Conservation (phyloP, 257 asterid genomes). For the Solanum lycopersicoides region DNA sequence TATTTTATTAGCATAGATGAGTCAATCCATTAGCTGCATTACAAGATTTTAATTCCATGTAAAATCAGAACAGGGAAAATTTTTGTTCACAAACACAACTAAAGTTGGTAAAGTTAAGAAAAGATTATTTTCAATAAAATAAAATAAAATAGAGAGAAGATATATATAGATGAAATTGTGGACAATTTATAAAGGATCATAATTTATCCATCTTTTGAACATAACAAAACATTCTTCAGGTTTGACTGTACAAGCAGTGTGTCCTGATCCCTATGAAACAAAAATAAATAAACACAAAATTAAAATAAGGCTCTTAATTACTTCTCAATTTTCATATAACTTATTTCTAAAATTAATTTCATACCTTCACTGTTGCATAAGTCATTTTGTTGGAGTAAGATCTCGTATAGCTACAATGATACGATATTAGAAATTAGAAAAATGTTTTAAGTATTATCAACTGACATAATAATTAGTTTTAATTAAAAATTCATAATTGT, state of each 20-base stretch:
- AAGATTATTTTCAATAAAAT: too few species aligned
- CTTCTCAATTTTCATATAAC: not conserved
- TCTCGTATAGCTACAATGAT: not conserved
- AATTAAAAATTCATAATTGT: not conserved
- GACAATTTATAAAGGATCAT: not conserved
- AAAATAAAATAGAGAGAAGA: too few species aligned
- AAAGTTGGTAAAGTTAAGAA: not conserved
- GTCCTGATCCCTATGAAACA: not conserved
- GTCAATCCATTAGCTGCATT: too few species aligned
- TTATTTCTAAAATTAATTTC: not conserved
- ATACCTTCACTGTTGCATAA: conserved; percentile 37
- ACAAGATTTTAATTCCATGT: too few species aligned
- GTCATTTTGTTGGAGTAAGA: conserved; percentile 32
- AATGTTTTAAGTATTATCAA: not conserved
- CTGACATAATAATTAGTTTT: not conserved
- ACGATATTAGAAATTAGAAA: not conserved
- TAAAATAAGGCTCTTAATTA: not conserved
- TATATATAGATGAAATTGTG: too few species aligned
- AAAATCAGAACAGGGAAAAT: too few species aligned
- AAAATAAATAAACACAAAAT: not conserved
- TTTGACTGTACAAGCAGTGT: not conserved
- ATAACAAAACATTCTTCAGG: not conserved
- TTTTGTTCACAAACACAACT: too few species aligned
- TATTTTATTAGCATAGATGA: too few species aligned
- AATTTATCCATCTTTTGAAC: not conserved